Evolutionary conservation across 306 rosid genomes (phyloP).

Genomic region (Vicia sativa): DNA sequence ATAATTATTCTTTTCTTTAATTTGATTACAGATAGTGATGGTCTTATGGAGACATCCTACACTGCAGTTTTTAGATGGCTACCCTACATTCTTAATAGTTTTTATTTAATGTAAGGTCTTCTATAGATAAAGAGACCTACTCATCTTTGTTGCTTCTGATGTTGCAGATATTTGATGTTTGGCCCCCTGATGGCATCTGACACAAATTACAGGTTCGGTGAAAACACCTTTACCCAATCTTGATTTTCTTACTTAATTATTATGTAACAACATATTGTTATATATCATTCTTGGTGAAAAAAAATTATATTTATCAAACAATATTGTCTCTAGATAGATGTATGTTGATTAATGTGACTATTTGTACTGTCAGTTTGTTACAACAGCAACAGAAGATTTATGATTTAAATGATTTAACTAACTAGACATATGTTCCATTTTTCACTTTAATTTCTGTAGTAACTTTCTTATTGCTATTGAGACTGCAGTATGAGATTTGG

Average conservation of each 20-base stretch:
- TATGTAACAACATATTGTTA: conserved; percentile 1
- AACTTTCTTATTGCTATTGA: conserved; percentile 1
- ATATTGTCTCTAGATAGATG: conserved; percentile 19
- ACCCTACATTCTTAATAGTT: no score
- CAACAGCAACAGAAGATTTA: conserved; percentile 19
- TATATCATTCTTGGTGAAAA: conserved; percentile 3
- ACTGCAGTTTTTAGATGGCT: no score
- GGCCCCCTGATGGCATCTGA: no score
- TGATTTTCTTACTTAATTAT: not conserved
- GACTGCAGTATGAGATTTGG: not conserved
- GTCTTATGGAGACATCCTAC: no score
- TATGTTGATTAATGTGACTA: not conserved
- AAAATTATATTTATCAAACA: not conserved
- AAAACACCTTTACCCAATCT: not conserved
- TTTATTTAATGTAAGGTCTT: not conserved
- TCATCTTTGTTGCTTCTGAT: not conserved
- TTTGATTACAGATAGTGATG: no score
- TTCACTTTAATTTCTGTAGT: not conserved
- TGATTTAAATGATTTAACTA: conserved; percentile 17
- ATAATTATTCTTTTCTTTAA: no score
- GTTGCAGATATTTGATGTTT: not conserved
- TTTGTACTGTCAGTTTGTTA: conserved; percentile 4
- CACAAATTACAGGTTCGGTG: no score
- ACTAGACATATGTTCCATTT: not conserved
- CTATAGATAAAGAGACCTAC: not conserved